Evolutionary conservation across 129 eudicot species (phyloP).

Genomic region (Flaveria brownii): DNA sequence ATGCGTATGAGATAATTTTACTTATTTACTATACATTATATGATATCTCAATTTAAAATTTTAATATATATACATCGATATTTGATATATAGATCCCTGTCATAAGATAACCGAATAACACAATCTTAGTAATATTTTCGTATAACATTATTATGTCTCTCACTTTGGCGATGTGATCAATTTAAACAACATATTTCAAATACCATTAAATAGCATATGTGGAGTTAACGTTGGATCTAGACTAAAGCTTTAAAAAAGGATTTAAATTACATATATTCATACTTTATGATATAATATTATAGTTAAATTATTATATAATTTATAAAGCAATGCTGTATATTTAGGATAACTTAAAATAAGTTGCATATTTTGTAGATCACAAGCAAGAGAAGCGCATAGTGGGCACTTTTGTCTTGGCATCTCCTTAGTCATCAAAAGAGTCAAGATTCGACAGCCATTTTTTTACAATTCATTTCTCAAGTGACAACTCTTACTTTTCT

Average conservation of each 20-base stretch:
- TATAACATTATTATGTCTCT: not conserved
- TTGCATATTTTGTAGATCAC: constrained; percentile 13
- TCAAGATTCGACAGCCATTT: constrained; percentile 35
- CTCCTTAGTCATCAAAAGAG: constrained; percentile 32
- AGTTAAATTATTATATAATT: not conserved
- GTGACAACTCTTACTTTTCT: constrained; percentile 1
- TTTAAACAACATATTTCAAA: not conserved
- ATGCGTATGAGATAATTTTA: not conserved
- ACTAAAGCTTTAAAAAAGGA: not conserved
- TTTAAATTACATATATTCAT: not conserved
- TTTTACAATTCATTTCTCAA: constrained; percentile 19
- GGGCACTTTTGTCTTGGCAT: constrained; percentile 31
- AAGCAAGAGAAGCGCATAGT: constrained; percentile 20
- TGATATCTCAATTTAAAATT: too few relatives aligned
- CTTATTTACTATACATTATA: not conserved
- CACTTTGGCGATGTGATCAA: not conserved
- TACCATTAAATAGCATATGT: not conserved
- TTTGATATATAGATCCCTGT: not conserved
- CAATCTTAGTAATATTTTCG: not conserved
- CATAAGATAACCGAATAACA: not conserved
- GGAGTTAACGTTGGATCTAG: not conserved
- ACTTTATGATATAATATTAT: not conserved
- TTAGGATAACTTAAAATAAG: constrained; percentile 6
- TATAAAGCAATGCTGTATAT: not conserved
- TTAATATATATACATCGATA: too few relatives aligned